Percentiles rank a stretch among this genome's conserved stretches.
Conservation (phyloP, 345 rosid genomes). For the Kernera saxatilis region DNA sequence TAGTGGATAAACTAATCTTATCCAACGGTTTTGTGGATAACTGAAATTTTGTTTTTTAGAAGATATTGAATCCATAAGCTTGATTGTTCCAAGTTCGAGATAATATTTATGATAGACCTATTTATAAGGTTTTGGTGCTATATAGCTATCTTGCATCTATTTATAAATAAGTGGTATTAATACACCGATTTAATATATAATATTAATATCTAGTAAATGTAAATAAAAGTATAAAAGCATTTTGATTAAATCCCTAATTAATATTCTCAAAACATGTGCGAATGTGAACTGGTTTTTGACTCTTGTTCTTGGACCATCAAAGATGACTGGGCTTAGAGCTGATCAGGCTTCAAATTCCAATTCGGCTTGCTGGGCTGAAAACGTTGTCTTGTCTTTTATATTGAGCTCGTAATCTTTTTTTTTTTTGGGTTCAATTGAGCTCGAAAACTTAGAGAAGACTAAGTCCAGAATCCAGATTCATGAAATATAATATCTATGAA, state of each 20-base stretch:
- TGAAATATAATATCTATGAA: no score
- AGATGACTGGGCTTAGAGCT: not conserved
- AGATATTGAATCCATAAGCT: not conserved
- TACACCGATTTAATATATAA: not conserved
- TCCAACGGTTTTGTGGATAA: constrained; percentile 7
- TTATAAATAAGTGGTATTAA: not conserved
- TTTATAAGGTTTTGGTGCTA: not conserved
- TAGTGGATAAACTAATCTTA: constrained; percentile 1
- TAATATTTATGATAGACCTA: not conserved
- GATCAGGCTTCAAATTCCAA: not conserved
- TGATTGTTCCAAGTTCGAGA: not conserved
- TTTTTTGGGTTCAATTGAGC: no score
- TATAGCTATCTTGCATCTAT: not conserved
- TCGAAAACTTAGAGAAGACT: not conserved
- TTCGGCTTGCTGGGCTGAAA: not conserved
- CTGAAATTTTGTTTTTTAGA: not conserved
- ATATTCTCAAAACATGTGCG: no score
- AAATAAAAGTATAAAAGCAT: no score
- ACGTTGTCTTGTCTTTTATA: not conserved
- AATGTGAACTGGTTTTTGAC: not conserved
- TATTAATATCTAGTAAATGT: not conserved
- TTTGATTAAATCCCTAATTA: not conserved
- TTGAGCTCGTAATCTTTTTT: not conserved
- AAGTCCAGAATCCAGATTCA: not conserved
- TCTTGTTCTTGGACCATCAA: not conserved